Evolutionary conservation across 2,329 filamentous ascomycete species (phyloP).

Genomic region (Fusarium dlaminii): DNA sequence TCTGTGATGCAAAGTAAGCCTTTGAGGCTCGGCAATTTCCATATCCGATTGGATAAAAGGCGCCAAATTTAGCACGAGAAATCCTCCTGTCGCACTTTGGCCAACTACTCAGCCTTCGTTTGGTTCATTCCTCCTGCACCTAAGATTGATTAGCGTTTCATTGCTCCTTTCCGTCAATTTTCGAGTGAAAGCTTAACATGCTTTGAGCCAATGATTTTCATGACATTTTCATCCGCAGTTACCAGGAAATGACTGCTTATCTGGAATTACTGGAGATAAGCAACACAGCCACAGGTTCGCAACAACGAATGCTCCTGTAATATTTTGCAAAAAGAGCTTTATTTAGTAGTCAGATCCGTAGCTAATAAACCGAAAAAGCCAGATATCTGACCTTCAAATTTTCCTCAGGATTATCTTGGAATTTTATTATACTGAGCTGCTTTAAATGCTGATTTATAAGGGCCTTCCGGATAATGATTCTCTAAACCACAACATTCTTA

Average conservation of each 20-base stretch:
- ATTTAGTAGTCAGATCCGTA: neutral
- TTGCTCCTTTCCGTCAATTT: neutral
- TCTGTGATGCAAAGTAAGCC: neutral
- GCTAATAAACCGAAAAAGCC: neutral
- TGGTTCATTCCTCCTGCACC: neutral
- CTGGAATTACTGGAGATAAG: neutral
- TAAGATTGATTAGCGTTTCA: neutral
- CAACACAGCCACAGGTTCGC: neutral
- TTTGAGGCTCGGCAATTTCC: no score
- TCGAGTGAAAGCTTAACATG: neutral
- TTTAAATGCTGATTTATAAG: no score
- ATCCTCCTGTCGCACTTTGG: neutral
- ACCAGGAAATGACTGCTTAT: neutral
- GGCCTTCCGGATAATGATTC: neutral
- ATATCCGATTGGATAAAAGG: neutral
- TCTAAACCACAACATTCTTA: neutral
- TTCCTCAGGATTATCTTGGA: no score
- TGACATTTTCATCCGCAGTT: accelerated
- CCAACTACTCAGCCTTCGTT: neutral
- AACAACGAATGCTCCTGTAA: neutral
- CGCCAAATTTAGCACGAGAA: neutral
- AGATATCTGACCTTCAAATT: neutral
- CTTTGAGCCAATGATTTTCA: neutral
- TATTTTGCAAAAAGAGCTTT: neutral
- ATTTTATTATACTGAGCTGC: no score